Conservation (phyloP, 495 filamentous ascomycete genomes). For the Aspergillus incahuasiensis region DNA sequence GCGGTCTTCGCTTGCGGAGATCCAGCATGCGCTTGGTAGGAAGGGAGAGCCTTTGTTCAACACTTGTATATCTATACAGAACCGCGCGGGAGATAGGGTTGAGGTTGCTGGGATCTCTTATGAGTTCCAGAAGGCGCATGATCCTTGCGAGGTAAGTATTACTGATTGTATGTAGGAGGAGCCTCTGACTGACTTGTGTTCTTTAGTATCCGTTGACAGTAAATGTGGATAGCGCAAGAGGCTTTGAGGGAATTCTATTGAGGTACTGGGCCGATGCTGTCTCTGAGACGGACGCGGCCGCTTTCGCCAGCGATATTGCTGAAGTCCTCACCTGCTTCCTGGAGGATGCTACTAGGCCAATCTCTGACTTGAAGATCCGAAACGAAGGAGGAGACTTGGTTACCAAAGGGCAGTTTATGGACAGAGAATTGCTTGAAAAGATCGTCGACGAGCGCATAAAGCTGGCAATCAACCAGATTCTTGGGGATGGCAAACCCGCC, state of each 20-base stretch:
- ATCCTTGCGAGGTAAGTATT: constrained; percentile 43
- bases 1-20: constrained; percentile 48
- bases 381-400: background rate
- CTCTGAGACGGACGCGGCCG: constrained; percentile 35
- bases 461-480: constrained; percentile 35
- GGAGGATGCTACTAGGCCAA: constrained; percentile 20
- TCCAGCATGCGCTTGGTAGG: constrained; percentile 52
- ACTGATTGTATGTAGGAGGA: background rate
- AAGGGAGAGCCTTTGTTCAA: constrained; percentile 51
- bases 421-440: constrained; percentile 28
- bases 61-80: constrained; percentile 54
- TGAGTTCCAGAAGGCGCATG: constrained; percentile 36
- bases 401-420: constrained; percentile 12
- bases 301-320: constrained; percentile 28
- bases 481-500: constrained; percentile 32
- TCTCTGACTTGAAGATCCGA: constrained; percentile 23
- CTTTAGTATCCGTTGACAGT: constrained; percentile 44
- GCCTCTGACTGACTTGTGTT: background rate
- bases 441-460: constrained; percentile 42
- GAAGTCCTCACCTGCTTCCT: constrained; percentile 34
- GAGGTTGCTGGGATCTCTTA: constrained; percentile 37
- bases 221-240: constrained; percentile 42
- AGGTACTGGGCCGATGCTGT: constrained; percentile 47
- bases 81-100: constrained; percentile 30
- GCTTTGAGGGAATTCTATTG: constrained; percentile 41